Evolutionary conservation across 441 rosid species (phyloP), one percentile per base, ranked within the genome.

Genomic region (Euphorbia corollata): DNA sequence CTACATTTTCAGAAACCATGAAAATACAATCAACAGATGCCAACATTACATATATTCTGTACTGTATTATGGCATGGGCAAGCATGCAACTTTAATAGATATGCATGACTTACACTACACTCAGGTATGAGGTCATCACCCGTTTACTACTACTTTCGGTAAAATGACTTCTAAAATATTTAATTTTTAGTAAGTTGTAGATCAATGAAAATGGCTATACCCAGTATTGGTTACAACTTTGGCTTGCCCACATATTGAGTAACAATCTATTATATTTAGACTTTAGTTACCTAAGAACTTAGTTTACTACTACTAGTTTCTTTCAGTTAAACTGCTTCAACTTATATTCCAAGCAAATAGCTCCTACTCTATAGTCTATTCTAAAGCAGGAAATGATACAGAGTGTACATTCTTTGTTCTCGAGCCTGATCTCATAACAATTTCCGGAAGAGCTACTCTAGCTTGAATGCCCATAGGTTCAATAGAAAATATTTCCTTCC

Each of bases 1-100:
- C 97, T 94, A 83, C 65, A 71, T 65, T 27, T 62, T 73, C 7
- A 36, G 27, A 41, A 68, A 61, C 27, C 57, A 59, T 34, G 51
- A 59, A 16, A 58, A 15, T 27, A 43, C 58, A 54, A 65, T 67
- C 59, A 68, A 48, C 20, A 50, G 12, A 55, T 55, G 23, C n/a
- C 53, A 1, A 39, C 1, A 20, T n/a, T n/a, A n/a, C n/a, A n/a
- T n/a, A 63, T 1, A 38, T 6, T 22, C 22, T 10, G 7, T 20
- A 8, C 5, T 58, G 19, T 3, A 27, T 47, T 45, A n/a, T 50
- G 55, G 18, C 55, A 16, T 4, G 4, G n/a, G 0, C 57, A 53
- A 19, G 57, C 9, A 20, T n/a, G 8, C 57, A 53, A 13, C 12
- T 9, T 2, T 27, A 10, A 68, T 19, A 16, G 6, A 18, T 43